Base-by-base conservation (phyloP, 2,329 filamentous ascomycete species). In the Apiospora marii region DNA sequence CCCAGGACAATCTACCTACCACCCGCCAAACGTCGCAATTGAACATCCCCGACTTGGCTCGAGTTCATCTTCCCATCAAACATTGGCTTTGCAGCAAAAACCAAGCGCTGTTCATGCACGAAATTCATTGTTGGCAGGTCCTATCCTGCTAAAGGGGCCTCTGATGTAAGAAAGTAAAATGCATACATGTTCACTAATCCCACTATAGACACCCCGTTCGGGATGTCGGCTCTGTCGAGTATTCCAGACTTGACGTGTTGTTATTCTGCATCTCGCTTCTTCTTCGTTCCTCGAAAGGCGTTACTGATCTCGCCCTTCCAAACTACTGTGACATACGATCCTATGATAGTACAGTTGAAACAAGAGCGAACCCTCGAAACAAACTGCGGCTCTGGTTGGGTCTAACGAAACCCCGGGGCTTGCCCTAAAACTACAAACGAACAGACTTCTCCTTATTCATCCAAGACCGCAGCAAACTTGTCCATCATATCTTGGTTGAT, bases 391-490 rank as follows among this genome's bases (percentile, higher is more conserved):
- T 41, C 58, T 64, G 30, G 58, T 34, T 64, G 30, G 58, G 58
- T 64, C 34, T 8, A 61, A 64, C 34, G 58, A 41, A 64, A 41
- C 34, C 30, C 58, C 34, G 22, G n/a, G 22, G 41, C 34, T 41
- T 37, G 58, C 34, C 34, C 34, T 64, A 64, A 64, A 64, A 37
- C 58, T 64, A 41, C 58, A 64, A 41, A 41, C 58, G n/a, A 41
- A 22, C 58, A 51, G 24, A 51, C 49, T 14, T 41, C n/a, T 41
- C 10, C 58, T 84, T 95, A 99, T 89, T 98, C 96, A 84, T 99
- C 96, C 82, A 94, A 91, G 74, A 99, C 96, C 51, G 95, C 92
- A 69, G 96, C 96, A 85, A 99, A 99, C 87, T 98, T 98, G 86
- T 99, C 96, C 78, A 93, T 92, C 95, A 99, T 96, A 79, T 91